These are phyloP conservation scores for Globisporangium okanoganense DNA, from an alignment of 352 stramenopile species.

Conservation along the genomic window DNA sequence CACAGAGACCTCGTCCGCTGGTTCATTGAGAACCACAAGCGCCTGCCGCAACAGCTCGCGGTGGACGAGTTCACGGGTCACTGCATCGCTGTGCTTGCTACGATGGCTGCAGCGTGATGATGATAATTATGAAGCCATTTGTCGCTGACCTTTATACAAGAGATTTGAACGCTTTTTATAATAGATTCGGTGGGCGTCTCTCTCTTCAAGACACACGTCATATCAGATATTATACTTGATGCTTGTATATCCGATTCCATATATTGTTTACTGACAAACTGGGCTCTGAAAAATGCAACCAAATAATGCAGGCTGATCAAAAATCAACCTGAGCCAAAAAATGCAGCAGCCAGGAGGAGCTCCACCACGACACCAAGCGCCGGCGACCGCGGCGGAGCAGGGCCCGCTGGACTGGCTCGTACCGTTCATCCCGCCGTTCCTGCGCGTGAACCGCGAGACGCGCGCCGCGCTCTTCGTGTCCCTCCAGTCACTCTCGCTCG, in stretches of 20 bases:
- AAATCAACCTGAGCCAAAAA: background rate
- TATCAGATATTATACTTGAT: background rate
- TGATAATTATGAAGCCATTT: conserved; percentile 1
- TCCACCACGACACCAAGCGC: background rate
- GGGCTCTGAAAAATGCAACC: background rate
- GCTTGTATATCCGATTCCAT: background rate
- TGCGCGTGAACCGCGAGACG: conserved; percentile 78
- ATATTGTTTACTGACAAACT: background rate
- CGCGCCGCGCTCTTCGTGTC: conserved; percentile 39
- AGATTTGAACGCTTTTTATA: background rate
- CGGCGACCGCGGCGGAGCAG: conserved; percentile 16
- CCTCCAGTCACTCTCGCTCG: conserved; percentile 24
- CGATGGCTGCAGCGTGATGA: conserved; percentile 23
- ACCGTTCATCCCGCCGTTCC: conserved; percentile 77
- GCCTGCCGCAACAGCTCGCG: conserved; percentile 26
- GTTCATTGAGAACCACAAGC: conserved; percentile 35
- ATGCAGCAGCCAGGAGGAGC: conserved; percentile 6
- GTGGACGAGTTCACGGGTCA: conserved; percentile 27
- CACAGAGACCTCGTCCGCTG: conserved; percentile 50
- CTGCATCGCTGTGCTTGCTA: conserved; percentile 40
- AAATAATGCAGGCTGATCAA: background rate
- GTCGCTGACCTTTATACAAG: background rate
- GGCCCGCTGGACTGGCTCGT: conserved; percentile 66
- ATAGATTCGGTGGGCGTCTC: background rate
- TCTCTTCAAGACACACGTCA: background rate